Percentiles rank a stretch among this genome's conserved stretches.
These are phyloP conservation scores for Cercospora berteroae DNA, from an alignment of 2,329 filamentous ascomycete genomes.

Conservation along the genomic window DNA sequence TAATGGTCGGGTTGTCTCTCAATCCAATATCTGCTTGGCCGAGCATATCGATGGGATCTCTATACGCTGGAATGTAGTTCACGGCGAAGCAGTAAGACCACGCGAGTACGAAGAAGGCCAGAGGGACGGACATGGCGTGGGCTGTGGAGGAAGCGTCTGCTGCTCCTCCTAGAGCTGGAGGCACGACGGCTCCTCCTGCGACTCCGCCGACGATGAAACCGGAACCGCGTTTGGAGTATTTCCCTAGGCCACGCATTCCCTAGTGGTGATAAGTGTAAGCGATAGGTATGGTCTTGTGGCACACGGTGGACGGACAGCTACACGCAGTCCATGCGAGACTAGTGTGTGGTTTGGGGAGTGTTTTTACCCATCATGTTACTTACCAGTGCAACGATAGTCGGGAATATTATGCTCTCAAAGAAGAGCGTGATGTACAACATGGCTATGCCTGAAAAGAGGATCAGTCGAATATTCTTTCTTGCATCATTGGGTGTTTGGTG, in stretches of 20 bases:
- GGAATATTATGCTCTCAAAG: slow-evolving; percentile 79
- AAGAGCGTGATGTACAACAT: slow-evolving; percentile 69
- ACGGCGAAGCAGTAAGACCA: slow-evolving; percentile 49
- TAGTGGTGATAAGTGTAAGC: neutral
- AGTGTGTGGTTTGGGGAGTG: no score
- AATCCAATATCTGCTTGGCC: slow-evolving; percentile 6
- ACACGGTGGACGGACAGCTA: neutral
- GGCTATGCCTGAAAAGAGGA: slow-evolving; percentile 54
- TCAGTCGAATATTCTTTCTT: no score
- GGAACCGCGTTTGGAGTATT: slow-evolving; percentile 73
- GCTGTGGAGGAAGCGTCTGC: slow-evolving; percentile 55
- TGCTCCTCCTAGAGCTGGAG: slow-evolving; percentile 67
- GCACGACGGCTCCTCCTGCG: slow-evolving; percentile 67
- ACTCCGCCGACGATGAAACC: slow-evolving; percentile 72
- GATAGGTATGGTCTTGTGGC: neutral
- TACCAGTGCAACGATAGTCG: slow-evolving; percentile 75
- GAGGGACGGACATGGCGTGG: slow-evolving; percentile 25
- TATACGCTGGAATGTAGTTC: slow-evolving; percentile 66
- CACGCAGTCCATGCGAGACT: no score
- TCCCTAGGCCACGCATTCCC: slow-evolving; percentile 62
- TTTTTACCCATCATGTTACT: no score
- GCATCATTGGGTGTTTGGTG: no score
- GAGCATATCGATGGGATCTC: slow-evolving; percentile 52
- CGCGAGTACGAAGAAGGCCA: slow-evolving; percentile 51
- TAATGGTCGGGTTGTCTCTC: neutral